These are phyloP conservation scores for Clavispora phyllophila DNA, from an alignment of 805 yeast genomes.

Conservation along the genomic window DNA sequence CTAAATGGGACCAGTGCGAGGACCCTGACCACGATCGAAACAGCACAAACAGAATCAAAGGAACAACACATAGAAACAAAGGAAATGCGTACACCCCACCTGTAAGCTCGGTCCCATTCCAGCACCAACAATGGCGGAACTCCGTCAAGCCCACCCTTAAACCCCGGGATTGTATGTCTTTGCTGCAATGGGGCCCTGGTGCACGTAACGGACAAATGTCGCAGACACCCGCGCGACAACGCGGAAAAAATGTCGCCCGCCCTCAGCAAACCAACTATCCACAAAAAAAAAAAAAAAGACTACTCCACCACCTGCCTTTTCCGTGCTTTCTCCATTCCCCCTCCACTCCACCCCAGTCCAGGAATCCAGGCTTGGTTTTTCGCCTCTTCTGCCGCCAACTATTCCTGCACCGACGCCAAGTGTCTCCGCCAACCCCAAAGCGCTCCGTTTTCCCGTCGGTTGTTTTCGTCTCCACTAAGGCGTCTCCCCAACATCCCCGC, in stretches of 20 bases:
- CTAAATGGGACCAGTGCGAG: no score
- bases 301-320: neutral
- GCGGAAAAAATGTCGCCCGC: slow-evolving; percentile 1
- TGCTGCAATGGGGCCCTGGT: neutral
- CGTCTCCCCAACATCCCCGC: neutral
- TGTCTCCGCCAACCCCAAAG: neutral
- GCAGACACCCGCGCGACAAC: neutral
- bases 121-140: no score
- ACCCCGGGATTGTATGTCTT: neutral
- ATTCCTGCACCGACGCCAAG: neutral
- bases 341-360: neutral
- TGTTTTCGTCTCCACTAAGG: neutral
- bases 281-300: slow-evolving; percentile 1
- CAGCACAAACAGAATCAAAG: no score
- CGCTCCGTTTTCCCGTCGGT: neutral
- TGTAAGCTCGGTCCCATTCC: no score
- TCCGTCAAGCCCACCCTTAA: no score
- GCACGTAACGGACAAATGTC: neutral
- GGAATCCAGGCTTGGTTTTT: neutral
- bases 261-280: slow-evolving; percentile 1
- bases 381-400: neutral
- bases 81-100: no score
- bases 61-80: no score
- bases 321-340: neutral
- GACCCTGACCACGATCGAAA: no score